phyloP scores from a whole-genome alignment of 306 rosid genomes.

The Hippophae gyantsensis region DNA sequence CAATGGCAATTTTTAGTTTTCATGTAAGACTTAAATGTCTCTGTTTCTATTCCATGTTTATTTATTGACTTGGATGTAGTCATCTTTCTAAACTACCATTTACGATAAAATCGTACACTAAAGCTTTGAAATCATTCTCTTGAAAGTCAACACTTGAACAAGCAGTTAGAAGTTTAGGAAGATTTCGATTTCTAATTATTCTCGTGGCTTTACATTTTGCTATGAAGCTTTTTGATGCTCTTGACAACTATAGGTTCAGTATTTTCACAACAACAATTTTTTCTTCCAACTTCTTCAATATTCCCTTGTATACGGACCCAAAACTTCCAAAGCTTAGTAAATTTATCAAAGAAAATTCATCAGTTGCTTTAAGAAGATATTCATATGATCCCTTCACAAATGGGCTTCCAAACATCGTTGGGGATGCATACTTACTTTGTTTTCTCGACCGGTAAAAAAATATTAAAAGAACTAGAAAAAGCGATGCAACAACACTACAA shows the following conservation, averaged over 20 bases:
- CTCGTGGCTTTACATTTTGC: slow-evolving; percentile 2
- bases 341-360: slow-evolving; percentile 21
- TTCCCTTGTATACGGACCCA: slow-evolving; percentile 27
- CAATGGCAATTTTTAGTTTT: slow-evolving; percentile 28
- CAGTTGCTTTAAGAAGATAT: slow-evolving; percentile 21
- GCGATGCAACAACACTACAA: slow-evolving; percentile 3
- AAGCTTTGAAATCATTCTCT: slow-evolving; percentile 10
- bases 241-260: slow-evolving; percentile 11
- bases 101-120: slow-evolving; percentile 6
- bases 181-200: slow-evolving; percentile 19
- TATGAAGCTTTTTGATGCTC: slow-evolving; percentile 8
- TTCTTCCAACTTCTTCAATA: background rate
- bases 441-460: background rate
- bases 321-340: slow-evolving; percentile 25
- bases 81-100: slow-evolving; percentile 10
- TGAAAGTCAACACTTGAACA: slow-evolving; percentile 18
- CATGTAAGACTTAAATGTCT: slow-evolving; percentile 7
- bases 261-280: slow-evolving; percentile 22
- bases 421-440: background rate
- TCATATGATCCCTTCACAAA: slow-evolving; percentile 18
- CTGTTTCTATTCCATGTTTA: background rate
- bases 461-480: background rate
- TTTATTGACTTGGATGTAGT: background rate
- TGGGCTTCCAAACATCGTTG: background rate
- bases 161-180: slow-evolving; percentile 9